Evolutionary conservation across 2,329 filamentous ascomycete species (phyloP).

Genomic region (Nigrospora sphaerica): DNA sequence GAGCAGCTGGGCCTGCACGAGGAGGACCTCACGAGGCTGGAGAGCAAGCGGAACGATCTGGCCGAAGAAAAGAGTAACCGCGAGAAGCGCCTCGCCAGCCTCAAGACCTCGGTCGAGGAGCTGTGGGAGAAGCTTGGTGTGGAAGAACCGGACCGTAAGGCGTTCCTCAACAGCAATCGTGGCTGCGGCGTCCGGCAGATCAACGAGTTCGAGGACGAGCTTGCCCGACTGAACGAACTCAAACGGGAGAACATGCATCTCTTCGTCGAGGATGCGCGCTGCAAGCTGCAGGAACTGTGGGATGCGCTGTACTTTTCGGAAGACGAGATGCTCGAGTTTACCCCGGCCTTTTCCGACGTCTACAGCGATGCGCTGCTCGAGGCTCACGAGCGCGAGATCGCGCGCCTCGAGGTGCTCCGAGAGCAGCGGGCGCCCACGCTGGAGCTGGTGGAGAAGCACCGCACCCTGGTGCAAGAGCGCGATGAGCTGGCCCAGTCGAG

Average conservation of each 20-base stretch:
- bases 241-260: constrained; percentile 93
- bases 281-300: constrained; percentile 90
- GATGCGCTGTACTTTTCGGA: constrained; percentile 90
- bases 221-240: constrained; percentile 78
- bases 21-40: constrained; percentile 71
- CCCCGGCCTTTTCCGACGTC: constrained; percentile 92
- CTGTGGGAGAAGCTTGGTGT: constrained; percentile 86
- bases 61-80: constrained; percentile 81
- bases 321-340: constrained; percentile 98
- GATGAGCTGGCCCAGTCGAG: constrained; percentile 84
- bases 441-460: constrained; percentile 75
- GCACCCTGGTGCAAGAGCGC: constrained; percentile 74
- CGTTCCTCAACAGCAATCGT: constrained; percentile 79
- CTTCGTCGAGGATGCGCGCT: constrained; percentile 91
- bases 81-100: constrained; percentile 68
- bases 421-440: constrained; percentile 85
- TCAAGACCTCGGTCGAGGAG: constrained; percentile 70
- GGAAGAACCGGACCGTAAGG: constrained; percentile 74
- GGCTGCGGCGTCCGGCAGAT: constrained; percentile 88
- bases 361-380: constrained; percentile 94
- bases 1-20: constrained; percentile 91
- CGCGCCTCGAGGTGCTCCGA: constrained; percentile 69
- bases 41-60: constrained; percentile 71
- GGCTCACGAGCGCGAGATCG: constrained; percentile 88
- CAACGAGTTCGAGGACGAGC: constrained; percentile 92